Percentiles rank a stretch among this genome's conserved stretches.
These are phyloP conservation scores for Cetraspora pellucida DNA, from an alignment of 192 early-diverging fungal genomes.

Conservation along the genomic window DNA sequence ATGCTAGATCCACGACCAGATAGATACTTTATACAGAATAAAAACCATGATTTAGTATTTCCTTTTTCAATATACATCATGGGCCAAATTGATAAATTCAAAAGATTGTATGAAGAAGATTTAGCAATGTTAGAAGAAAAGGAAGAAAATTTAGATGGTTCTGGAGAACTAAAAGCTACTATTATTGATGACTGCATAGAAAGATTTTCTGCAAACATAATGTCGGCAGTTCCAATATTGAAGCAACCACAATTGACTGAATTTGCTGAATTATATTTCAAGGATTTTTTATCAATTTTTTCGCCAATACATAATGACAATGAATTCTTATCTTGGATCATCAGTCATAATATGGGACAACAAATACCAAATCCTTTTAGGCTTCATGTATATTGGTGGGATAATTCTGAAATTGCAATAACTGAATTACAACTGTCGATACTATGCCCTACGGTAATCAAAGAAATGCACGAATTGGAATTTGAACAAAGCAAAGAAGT, in stretches of 20 bases:
- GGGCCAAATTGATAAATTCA: constrained; percentile 24
- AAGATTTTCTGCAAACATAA: constrained; percentile 4
- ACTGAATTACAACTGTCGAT: background rate
- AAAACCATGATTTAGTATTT: constrained; percentile 14
- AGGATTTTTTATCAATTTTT: constrained; percentile 24
- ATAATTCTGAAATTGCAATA: background rate
- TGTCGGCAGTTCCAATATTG: background rate
- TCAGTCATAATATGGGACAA: constrained; percentile 4
- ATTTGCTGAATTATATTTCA: constrained; percentile 24
- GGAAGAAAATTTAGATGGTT: constrained; percentile 13
- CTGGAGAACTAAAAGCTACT: constrained; percentile 8
- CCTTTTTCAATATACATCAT: constrained; percentile 33
- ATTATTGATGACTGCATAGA: background rate
- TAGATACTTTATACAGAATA: background rate
- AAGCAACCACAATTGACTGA: background rate
- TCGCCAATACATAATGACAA: background rate
- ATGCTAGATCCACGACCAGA: constrained; percentile 6
- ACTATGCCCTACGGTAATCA: background rate
- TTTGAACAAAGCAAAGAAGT: background rate
- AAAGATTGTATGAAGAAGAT: constrained; percentile 19
- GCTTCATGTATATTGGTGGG: background rate
- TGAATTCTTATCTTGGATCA: background rate
- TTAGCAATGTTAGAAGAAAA: constrained; percentile 14
- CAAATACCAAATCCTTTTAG: constrained; percentile 19
- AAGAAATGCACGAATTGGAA: background rate